These are phyloP conservation scores for Lactifluus pinguis DNA, from an alignment of 768 basidiomycete genomes.

Conservation along the genomic window DNA sequence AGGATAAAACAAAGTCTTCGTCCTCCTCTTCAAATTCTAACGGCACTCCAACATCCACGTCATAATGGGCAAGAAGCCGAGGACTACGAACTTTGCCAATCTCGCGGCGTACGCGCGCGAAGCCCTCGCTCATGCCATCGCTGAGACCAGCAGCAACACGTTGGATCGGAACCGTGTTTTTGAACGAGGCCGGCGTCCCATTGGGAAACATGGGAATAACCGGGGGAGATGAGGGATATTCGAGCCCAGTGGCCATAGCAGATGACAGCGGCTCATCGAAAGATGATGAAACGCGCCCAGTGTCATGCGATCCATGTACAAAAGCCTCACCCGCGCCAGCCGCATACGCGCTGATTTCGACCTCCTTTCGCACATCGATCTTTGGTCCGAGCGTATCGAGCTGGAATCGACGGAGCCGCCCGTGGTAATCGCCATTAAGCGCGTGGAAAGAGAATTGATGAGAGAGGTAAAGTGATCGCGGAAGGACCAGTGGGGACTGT, in stretches of 20 bases:
- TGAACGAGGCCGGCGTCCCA: constrained; percentile 36
- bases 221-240: constrained; percentile 33
- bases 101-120: constrained; percentile 51
- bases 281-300: constrained; percentile 41
- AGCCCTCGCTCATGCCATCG: constrained; percentile 50
- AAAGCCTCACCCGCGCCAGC: constrained; percentile 38
- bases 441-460: constrained; percentile 80
- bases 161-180: constrained; percentile 49
- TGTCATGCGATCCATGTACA: constrained; percentile 43
- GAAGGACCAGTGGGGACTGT: constrained; percentile 47
- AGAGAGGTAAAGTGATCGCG: constrained; percentile 70
- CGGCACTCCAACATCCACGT: constrained; percentile 31
- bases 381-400: constrained; percentile 47
- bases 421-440: constrained; percentile 70
- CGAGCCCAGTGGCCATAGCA: constrained; percentile 58
- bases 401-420: constrained; percentile 57
- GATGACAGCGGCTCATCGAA: constrained; percentile 75
- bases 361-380: constrained; percentile 65
- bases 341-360: constrained; percentile 52
- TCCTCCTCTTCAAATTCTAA: constrained; percentile 62
- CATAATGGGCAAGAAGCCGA: constrained; percentile 25
- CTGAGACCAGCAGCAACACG: constrained; percentile 41
- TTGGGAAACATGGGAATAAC: constrained; percentile 80
- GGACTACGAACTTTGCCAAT: constrained; percentile 45
- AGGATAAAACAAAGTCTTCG: constrained; percentile 42